Evolutionary conservation across 352 stramenopile species (phyloP), one percentile per base, ranked within the genome.

Genomic region (Aphanomyces invadans): DNA sequence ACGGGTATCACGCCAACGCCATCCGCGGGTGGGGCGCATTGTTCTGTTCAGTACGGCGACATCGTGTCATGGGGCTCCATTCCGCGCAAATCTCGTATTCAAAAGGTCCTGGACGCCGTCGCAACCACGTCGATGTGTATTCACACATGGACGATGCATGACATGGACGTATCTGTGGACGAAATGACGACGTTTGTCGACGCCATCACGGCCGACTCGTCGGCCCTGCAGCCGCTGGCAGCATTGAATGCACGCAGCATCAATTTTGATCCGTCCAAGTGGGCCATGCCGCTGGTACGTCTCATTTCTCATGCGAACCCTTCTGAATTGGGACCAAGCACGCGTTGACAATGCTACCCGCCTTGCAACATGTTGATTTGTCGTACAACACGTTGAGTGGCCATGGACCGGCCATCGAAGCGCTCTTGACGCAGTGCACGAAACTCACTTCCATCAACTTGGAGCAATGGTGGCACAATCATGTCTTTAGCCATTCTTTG

Each of bases 321-420:
- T 36, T 15, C 12, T 15, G 12, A 57, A 9, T 51, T 1, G 17
- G 17, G 19, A 62, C 23, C 51, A 31, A 65, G 57, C 10, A 45
- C 12, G 26, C 45, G 12, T 23, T 57, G 17, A 42, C 45, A 48
- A 57, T 42, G 21, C 26, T 67, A 10, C n/a, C 60, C 5, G 5
- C 7, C 2, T 64, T 92, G 7, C 63, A 73, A 25, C 73, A 68
- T n/a, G 68, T 92, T 46, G 74, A 90, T 69, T 29, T 92, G 7
- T 90, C 81, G 29, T 89, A 83, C 69, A 88, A 89, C 62, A 87
- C 78, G 7, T 74, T 92, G 0, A 11, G 3, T 7, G 7, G 9
- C 4, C 49, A 67, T 21, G 60, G 60, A 0, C 19, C 15, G 5
- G 28, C 26, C 7, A 15, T 67, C n/a, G 39, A 57, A 57, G 28